Percentiles rank a stretch among this genome's conserved stretches.
Evolutionary conservation across 2,329 filamentous ascomycete species (phyloP).

Genomic region (Fusarium globosum): DNA sequence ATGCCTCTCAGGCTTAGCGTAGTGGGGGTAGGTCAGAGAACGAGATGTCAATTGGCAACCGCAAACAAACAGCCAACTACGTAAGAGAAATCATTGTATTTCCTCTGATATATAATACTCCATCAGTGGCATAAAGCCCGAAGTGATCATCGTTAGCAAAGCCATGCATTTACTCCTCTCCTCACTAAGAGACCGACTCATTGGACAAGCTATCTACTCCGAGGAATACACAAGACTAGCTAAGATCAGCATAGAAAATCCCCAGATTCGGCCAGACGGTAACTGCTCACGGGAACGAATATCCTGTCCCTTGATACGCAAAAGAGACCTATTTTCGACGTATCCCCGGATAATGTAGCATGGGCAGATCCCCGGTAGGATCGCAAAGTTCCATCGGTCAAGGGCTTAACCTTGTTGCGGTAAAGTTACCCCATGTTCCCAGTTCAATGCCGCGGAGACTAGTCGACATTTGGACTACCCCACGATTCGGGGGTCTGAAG

Average conservation of each 20-base stretch:
- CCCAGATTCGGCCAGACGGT: not conserved
- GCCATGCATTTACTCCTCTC: not conserved
- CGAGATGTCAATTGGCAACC: not conserved
- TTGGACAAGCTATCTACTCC: not conserved
- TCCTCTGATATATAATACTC: not conserved
- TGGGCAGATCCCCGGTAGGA: not conserved
- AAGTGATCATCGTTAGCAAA: not conserved
- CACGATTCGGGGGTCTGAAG: not conserved
- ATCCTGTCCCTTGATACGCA: not conserved
- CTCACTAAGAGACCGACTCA: not conserved
- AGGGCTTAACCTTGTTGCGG: not conserved
- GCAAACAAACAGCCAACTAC: not conserved
- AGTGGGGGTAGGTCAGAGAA: not conserved
- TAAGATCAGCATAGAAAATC: not conserved
- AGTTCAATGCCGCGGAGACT: slow-evolving; percentile 7
- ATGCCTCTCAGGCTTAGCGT: not conserved
- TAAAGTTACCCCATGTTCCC: not conserved
- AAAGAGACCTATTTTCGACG: too few relatives aligned
- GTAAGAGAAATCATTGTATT: not conserved
- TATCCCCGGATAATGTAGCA: not conserved
- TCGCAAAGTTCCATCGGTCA: not conserved
- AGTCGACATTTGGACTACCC: slow-evolving; percentile 11
- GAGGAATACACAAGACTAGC: not conserved
- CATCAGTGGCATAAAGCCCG: too few relatives aligned
- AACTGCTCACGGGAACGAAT: not conserved